Conservation (phyloP, 1,284 basidiomycete genomes). For the Leccinum cinnamomeum region DNA sequence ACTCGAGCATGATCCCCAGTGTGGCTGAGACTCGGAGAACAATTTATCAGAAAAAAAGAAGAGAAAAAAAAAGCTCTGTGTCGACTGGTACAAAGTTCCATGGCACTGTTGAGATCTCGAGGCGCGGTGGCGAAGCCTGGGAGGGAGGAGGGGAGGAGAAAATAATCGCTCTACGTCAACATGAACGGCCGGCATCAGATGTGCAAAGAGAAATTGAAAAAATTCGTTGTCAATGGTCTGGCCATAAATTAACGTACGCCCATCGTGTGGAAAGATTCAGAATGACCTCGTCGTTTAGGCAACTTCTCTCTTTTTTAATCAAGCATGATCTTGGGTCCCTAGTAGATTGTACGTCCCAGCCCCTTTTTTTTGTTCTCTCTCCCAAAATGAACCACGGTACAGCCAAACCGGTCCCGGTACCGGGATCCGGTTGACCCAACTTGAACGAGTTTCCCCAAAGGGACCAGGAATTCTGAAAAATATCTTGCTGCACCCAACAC, state of each 20-base stretch:
- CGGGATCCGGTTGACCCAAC: too few species aligned
- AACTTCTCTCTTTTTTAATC: conserved; percentile 2
- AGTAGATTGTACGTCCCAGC: conserved; percentile 2
- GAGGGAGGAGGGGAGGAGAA: background rate
- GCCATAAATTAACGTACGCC: background rate
- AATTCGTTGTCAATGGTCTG: background rate
- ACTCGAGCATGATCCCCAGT: background rate
- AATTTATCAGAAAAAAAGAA: background rate
- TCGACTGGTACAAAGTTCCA: background rate
- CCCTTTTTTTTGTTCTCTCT: background rate
- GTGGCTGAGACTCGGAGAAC: background rate
- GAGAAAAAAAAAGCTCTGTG: background rate
- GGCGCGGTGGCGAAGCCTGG: background rate
- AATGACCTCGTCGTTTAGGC: background rate
- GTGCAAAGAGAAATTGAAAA: conserved; percentile 3
- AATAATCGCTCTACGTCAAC: conserved; percentile 13
- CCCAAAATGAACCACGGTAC: background rate
- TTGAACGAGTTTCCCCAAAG: too few species aligned
- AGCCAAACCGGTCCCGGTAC: too few species aligned
- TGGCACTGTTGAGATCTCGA: conserved; percentile 2
- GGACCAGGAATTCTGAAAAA: too few species aligned
- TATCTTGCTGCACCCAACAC: too few species aligned
- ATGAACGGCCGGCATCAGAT: conserved; percentile 30
- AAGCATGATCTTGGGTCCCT: background rate
- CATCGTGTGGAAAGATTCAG: conserved; percentile 18